A percentile compares a stretch with the other conserved stretches of the same genome.
Conservation (phyloP, 2,329 filamentous ascomycete genomes). For the Penicillium sp. region DNA sequence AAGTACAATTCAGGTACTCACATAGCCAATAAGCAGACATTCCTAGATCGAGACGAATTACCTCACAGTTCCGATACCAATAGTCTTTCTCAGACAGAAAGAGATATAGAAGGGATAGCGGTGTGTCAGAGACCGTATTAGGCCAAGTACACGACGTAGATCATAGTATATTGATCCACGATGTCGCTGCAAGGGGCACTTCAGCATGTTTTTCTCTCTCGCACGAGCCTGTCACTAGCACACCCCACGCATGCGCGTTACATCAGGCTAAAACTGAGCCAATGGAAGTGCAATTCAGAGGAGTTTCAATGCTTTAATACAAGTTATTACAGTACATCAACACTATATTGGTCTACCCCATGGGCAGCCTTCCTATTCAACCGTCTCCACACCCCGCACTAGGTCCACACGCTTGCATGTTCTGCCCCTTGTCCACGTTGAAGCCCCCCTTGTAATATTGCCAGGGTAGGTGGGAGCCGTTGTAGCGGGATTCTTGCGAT, state of each 20-base stretch:
- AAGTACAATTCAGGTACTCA: too few species aligned
- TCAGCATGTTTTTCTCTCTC: background rate
- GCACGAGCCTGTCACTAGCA: conserved; percentile 1
- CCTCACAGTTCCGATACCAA: too few species aligned
- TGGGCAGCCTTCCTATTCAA: too few species aligned
- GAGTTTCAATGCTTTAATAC: background rate
- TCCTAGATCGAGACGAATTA: too few species aligned
- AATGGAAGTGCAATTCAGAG: background rate
- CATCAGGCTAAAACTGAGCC: background rate
- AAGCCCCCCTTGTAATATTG: too few species aligned
- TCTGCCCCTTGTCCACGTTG: background rate
- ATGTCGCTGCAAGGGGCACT: background rate
- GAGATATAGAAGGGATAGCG: background rate
- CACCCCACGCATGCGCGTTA: background rate
- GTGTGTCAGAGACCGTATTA: background rate
- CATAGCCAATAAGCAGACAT: too few species aligned
- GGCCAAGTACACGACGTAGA: background rate
- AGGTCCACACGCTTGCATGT: background rate
- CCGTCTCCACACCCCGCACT: background rate
- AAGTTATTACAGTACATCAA: background rate
- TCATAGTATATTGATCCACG: background rate
- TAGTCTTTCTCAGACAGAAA: too few species aligned
- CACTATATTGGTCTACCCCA: background rate
- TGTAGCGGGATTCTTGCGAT: too few species aligned
- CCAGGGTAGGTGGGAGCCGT: too few species aligned